These are phyloP conservation scores for Carex pumila DNA, from an alignment of 176 grass and related monocot species.

Conservation along the genomic window DNA sequence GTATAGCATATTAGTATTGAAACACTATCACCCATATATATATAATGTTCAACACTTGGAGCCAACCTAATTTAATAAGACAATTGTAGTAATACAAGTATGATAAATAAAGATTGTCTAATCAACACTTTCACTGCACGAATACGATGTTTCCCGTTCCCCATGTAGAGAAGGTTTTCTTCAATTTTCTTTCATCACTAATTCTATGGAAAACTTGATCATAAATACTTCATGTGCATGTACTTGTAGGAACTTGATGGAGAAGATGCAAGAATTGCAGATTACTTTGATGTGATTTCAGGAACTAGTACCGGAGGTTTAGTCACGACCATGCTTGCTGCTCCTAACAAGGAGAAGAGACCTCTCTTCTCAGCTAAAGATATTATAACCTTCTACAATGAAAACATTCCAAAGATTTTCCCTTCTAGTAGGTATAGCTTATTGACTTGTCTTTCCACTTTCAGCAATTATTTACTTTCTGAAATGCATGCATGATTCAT, in stretches of 20 bases:
- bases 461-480: neutral
- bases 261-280: conserved; percentile 45
- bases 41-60: neutral
- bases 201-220: neutral
- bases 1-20: too few species aligned
- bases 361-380: conserved; percentile 54
- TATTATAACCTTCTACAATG: conserved; percentile 48
- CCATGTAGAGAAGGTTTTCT: too few species aligned
- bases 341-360: conserved; percentile 29
- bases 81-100: too few species aligned
- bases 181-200: too few species aligned
- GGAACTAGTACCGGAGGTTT: conserved; percentile 75
- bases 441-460: neutral
- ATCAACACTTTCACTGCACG: too few species aligned
- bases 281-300: conserved; percentile 69
- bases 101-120: too few species aligned
- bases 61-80: neutral
- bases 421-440: neutral
- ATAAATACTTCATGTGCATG: neutral
- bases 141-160: too few species aligned
- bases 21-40: too few species aligned
- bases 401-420: conserved; percentile 56
- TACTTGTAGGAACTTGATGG: conserved; percentile 48
- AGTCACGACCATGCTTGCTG: conserved; percentile 53
- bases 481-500: neutral